phyloP scores from a whole-genome alignment of 148 eudicot species.

The Amaranthus cruentus region DNA sequence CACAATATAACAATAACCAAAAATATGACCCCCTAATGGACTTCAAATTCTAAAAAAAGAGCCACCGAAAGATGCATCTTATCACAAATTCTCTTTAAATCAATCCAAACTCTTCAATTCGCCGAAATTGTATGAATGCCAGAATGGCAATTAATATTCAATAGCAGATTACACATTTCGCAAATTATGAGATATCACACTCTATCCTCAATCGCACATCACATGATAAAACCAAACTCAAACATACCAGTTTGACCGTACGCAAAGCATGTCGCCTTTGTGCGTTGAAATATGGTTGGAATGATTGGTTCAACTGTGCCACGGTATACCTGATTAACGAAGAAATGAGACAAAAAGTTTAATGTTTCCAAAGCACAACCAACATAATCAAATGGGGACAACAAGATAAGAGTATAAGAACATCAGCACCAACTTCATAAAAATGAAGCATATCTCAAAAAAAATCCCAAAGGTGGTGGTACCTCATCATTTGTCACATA shows the following conservation, averaged over 20 bases:
- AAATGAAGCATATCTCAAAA: not conserved
- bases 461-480: not conserved
- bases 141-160: not conserved
- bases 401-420: not conserved
- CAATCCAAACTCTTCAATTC: not conserved
- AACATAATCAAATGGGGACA: not conserved
- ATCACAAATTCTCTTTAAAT: not conserved
- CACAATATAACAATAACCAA: not conserved
- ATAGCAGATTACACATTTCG: not conserved
- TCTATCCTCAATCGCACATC: not conserved
- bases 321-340: constrained; percentile 64
- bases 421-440: not conserved
- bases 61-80: not conserved
- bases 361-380: not conserved
- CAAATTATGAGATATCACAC: not conserved
- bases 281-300: constrained; percentile 82
- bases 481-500: constrained; percentile 92
- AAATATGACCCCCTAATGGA: not conserved
- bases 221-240: not conserved
- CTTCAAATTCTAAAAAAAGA: not conserved
- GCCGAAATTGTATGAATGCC: not conserved
- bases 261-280: constrained; percentile 98
- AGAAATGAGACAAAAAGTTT: not conserved
- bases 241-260: constrained; percentile 94
- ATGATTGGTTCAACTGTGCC: constrained; percentile 87